Evolutionary conservation across 1,284 basidiomycete genomes (phyloP).

Genomic region (Abortiporus biennis): DNA sequence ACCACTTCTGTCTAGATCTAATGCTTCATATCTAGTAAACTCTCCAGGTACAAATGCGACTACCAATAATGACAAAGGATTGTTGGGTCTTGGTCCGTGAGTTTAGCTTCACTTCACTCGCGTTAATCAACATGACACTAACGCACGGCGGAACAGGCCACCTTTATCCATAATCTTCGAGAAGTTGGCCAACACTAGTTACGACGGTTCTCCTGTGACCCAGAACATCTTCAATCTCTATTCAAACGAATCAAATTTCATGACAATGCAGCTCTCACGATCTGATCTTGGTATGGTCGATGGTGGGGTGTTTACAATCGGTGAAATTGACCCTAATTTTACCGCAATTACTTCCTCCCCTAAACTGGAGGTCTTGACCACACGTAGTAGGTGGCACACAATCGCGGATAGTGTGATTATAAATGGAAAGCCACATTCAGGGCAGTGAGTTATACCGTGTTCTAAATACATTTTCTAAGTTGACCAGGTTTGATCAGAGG

Average conservation of each 20-base stretch:
- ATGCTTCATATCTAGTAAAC: background rate
- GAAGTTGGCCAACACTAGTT: background rate
- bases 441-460: too few species aligned
- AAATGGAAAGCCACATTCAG: too few species aligned
- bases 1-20: background rate
- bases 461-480: too few species aligned
- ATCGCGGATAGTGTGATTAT: too few species aligned
- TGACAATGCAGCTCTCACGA: background rate
- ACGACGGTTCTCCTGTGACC: background rate
- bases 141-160: background rate
- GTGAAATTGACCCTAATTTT: background rate
- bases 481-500: too few species aligned
- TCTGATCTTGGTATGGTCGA: background rate
- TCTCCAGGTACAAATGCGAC: background rate
- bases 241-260: background rate
- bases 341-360: too few species aligned
- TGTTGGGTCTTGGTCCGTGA: background rate
- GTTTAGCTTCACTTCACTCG: background rate
- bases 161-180: background rate
- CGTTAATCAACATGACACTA: background rate
- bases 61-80: background rate
- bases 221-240: background rate
- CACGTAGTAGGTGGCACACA: too few species aligned
- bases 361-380: too few species aligned
- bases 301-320: background rate